Evolutionary conservation across 164 flowering plant species (phyloP).

Genomic region (Liriodendron chinense): DNA sequence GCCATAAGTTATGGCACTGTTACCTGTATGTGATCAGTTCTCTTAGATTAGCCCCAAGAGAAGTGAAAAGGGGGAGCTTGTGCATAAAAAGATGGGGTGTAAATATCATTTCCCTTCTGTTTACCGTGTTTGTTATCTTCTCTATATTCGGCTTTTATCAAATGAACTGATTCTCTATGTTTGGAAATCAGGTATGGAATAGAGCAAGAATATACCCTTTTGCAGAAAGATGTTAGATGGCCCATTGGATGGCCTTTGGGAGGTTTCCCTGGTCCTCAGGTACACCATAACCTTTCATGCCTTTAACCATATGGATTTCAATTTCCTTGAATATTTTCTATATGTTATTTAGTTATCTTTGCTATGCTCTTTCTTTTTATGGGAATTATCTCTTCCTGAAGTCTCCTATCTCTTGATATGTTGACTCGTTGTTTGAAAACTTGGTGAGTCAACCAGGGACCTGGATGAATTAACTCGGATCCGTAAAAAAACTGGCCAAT

Average conservation of each 20-base stretch:
- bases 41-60: neutral
- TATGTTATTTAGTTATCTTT: neutral
- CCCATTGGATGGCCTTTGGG: constrained; percentile 41
- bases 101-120: neutral
- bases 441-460: neutral
- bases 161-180: neutral
- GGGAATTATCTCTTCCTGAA: too few relatives aligned
- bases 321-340: neutral
- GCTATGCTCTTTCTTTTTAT: neutral
- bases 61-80: neutral
- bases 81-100: neutral
- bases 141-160: too few relatives aligned
- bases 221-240: constrained; percentile 33
- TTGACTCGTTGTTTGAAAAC: neutral
- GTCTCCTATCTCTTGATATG: neutral
- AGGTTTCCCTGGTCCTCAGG: constrained; percentile 34
- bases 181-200: constrained; percentile 28
- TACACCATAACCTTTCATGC: neutral
- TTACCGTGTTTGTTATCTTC: neutral
- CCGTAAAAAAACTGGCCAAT: too few relatives aligned
- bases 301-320: neutral
- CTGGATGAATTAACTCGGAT: too few relatives aligned
- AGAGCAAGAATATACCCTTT: constrained; percentile 37
- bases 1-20: too few relatives aligned
- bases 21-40: neutral